Evolutionary conservation across 148 eudicot genomes (phyloP), one percentile per base, ranked within the genome.

Genomic region (Rhododendron ovatum): DNA sequence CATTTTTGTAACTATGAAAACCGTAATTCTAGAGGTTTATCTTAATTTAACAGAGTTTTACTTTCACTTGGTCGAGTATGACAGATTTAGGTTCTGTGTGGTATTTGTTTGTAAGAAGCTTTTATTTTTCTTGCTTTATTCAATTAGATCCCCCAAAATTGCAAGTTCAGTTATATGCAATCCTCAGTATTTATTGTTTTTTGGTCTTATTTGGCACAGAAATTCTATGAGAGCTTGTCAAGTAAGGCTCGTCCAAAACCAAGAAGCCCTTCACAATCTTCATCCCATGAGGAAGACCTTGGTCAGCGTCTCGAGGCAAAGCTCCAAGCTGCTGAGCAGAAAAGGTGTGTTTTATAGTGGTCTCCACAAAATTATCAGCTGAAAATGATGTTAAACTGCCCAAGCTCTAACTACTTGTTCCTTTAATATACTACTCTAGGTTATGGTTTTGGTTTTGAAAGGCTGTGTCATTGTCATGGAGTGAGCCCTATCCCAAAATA

Each of bases 241-340:
- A 93, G 91, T 85, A 97, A 94, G 88, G 99, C 99, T 80, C 90
- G 98, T 77, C 93, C 93, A 3, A 97, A 92, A 89, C 96, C 91
- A 37, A 92, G 95, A 87, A 93, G 95, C 88, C 98, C 94, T 22
- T 89, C 94, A 17, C 91, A 90, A 75, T 92, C 95, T 57, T 91
- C 95, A 69, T 88, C 94, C 2, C 92, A 86, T 57, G 98, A 94
- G 69, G 92, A 91, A 41, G 95, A 94, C 88, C 95, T 90, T 83
- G 93, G 94, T 84, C 98, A 92, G 90, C 93, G 95, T 17, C 93
- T 97, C 71, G 94, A 94, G 91, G 99, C 98, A 33, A 97, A 94
- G 91, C 98, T 97, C 71, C 93, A 89, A 91, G 99, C 99, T 89
- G 99, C 99, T 55, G 99, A 97, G 90, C 95, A 92, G 94, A 97